Evolutionary conservation across 192 early-diverging fungal species (phyloP).

Genomic region (Geosiphon pyriformis): DNA sequence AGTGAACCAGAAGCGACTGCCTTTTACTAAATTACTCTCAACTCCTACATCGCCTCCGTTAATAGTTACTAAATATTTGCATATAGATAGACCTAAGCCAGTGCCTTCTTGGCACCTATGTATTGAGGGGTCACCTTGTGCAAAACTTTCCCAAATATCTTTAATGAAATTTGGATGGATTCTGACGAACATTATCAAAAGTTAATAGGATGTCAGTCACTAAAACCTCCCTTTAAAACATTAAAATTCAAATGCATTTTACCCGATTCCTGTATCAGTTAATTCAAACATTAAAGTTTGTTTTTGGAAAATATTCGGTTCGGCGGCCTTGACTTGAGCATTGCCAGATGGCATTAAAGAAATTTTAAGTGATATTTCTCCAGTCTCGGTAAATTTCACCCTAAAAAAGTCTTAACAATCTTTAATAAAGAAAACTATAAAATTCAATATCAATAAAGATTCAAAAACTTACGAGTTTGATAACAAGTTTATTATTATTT

Average conservation of each 20-base stretch:
- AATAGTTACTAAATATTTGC: constrained; percentile 62
- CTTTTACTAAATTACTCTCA: constrained; percentile 52
- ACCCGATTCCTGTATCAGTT: constrained; percentile 67
- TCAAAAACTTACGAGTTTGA: background rate
- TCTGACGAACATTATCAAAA: constrained; percentile 25
- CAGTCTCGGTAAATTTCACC: constrained; percentile 49
- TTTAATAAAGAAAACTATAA: no score
- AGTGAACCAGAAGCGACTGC: constrained; percentile 67
- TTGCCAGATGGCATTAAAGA: constrained; percentile 23
- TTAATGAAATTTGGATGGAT: constrained; percentile 58
- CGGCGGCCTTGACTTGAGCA: background rate
- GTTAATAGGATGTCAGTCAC: background rate
- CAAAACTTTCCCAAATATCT: constrained; percentile 67
- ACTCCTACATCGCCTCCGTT: constrained; percentile 65
- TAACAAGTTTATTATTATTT: constrained; percentile 43
- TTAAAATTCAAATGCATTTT: no score
- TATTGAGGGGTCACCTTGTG: constrained; percentile 64
- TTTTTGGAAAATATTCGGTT: background rate
- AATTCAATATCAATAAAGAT: no score
- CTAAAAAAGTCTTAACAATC: no score
- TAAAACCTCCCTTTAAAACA: no score
- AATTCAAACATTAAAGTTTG: constrained; percentile 54
- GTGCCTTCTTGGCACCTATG: constrained; percentile 71
- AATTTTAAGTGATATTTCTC: constrained; percentile 27
- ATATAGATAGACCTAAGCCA: constrained; percentile 76